phyloP scores from a whole-genome alignment of 164 flowering plant genomes.

The Vitis amurensis region DNA sequence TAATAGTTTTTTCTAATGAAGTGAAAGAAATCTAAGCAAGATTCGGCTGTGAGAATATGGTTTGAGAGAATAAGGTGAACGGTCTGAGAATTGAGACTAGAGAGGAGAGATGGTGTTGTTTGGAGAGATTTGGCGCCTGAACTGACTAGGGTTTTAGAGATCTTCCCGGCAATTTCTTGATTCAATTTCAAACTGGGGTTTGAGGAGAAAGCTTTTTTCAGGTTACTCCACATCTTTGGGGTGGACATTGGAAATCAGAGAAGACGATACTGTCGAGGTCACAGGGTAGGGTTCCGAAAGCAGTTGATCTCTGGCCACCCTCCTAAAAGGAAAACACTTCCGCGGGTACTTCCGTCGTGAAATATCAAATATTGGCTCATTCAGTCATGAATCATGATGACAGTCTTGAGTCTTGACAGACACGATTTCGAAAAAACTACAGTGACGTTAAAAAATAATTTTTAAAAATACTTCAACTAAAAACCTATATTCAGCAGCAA shows the following conservation, averaged over 20 bases:
- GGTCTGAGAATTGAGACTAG: constrained; percentile 36
- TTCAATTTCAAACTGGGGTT: constrained; percentile 11
- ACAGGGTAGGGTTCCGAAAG: too few relatives aligned
- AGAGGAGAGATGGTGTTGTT: constrained; percentile 28
- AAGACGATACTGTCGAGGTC: too few relatives aligned
- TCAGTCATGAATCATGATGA: too few relatives aligned
- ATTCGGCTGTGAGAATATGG: constrained; percentile 40
- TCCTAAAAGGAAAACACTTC: too few relatives aligned
- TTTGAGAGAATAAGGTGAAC: constrained; percentile 58
- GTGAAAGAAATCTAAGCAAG: constrained; percentile 48
- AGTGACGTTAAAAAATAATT: too few relatives aligned
- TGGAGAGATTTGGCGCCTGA: constrained; percentile 31
- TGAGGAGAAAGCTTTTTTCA: constrained; percentile 17
- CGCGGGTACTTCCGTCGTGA: too few relatives aligned
- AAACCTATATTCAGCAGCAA: too few relatives aligned
- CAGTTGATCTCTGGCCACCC: too few relatives aligned
- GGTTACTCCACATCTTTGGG: constrained; percentile 12
- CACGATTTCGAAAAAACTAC: too few relatives aligned
- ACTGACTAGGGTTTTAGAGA: constrained; percentile 36
- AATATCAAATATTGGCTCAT: too few relatives aligned
- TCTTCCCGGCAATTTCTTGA: constrained; percentile 36
- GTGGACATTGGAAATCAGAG: constrained; percentile 12
- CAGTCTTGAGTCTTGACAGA: too few relatives aligned
- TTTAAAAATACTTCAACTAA: too few relatives aligned
- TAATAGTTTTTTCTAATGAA: constrained; percentile 29